Evolutionary conservation across 306 rosid species (phyloP), one percentile per base, ranked within the genome.

Genomic region (Citrullus colocynthis): DNA sequence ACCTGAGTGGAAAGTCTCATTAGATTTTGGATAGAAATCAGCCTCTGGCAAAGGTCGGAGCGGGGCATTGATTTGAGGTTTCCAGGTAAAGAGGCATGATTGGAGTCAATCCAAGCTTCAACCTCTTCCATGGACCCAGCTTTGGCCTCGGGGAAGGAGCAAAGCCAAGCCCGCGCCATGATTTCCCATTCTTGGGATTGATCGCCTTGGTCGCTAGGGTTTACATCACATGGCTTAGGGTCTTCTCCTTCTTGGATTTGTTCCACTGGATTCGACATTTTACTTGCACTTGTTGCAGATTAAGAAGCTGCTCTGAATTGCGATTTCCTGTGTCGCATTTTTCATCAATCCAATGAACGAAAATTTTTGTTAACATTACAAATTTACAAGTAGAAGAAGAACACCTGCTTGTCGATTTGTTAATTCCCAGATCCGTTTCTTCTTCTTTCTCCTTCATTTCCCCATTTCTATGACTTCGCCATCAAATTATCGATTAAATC

Each of bases 91-190:
- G 96, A 88, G 20, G 75, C 82, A 76, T 79, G 83, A 79, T 95
- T 95, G 72, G 96, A 80, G 63, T 92, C 97, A 66, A 95, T 83
- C 97, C 98, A 95, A 3, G 97, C 88, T 83, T 95, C 97, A 17
- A 95, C 97, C 80, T 95, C 97, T 34, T 71, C 82, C 91, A 89
- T 87, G 83, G 85, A 86, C 16, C 91, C 95, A 49, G 91, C 97
- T 75, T 86, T 92, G 48, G 97, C 88, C 60, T 89, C 97, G 0
- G 97, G 89, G 76, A 95, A 95, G 9, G 92, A 92, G 62, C 84
- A 77, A 51, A 92, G 86, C 99, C 99, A 95, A 36, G 99, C 97
- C 18, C 89, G 93, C 16, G 99, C 99, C 99, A 95, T 95, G 13
- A 89, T 91, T 60, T 87, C 99, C 96, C 97, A 92, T 84, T 92